These are phyloP conservation scores for Tolypocladium endophyticum DNA, from an alignment of 2,329 filamentous ascomycete genomes.

Conservation along the genomic window DNA sequence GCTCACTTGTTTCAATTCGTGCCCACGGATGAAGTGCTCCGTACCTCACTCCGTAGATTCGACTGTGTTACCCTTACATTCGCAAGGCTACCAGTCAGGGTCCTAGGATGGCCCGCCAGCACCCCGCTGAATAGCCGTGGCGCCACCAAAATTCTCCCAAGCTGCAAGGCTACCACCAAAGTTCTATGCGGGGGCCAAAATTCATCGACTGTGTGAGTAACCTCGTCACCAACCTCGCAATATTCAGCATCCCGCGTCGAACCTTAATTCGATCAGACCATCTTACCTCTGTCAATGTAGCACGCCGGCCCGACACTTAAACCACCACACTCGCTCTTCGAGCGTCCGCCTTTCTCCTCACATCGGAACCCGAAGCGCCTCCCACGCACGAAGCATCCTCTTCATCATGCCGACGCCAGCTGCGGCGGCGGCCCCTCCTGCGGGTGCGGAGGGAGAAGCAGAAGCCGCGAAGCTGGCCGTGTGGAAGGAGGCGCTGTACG, in stretches of 20 bases:
- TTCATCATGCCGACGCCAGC: slow-evolving; percentile 17
- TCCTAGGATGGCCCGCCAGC: not conserved
- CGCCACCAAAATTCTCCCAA: not conserved
- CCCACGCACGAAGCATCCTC: not conserved
- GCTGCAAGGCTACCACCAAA: not conserved
- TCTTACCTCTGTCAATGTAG: not conserved
- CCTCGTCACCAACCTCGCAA: slow-evolving; percentile 1
- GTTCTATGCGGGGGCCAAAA: not conserved
- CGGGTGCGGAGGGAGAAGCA: slow-evolving; percentile 17
- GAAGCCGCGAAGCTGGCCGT: slow-evolving; percentile 33
- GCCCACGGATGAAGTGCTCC: not conserved
- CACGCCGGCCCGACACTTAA: not conserved
- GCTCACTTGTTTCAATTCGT: not conserved
- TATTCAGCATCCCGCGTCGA: not conserved
- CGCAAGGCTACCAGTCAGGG: not conserved
- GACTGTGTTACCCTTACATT: not conserved
- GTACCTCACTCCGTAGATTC: not conserved
- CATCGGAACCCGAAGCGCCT: not conserved
- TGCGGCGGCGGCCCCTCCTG: slow-evolving; percentile 10
- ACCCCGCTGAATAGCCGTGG: not conserved
- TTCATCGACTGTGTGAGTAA: not conserved
- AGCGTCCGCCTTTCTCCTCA: not conserved
- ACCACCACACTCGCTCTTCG: not conserved
- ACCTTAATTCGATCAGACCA: not conserved
- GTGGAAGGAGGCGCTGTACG: slow-evolving; percentile 47